Evolutionary conservation across 2,329 filamentous ascomycete species (phyloP).

Genomic region (Mycosphaerella sp.): DNA sequence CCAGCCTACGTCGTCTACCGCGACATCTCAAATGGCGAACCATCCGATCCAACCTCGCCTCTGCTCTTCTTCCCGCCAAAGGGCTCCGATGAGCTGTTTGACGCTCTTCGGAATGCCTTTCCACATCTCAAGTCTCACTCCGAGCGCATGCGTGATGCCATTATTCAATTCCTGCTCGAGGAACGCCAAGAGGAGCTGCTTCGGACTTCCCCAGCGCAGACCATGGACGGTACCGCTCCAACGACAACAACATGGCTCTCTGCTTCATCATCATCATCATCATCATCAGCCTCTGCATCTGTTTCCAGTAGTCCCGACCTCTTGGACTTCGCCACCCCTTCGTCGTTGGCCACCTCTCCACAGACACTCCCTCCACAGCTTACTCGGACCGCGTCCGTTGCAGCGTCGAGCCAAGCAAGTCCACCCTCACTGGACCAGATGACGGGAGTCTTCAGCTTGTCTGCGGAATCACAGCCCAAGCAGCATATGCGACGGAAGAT

Average conservation of each 20-base stretch:
- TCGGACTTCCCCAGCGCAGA: slow-evolving; percentile 20
- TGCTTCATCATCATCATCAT: slow-evolving; percentile 27
- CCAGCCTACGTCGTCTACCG: slow-evolving; percentile 34
- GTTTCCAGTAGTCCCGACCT: slow-evolving; percentile 31
- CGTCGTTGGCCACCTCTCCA: slow-evolving; percentile 26
- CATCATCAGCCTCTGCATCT: slow-evolving; percentile 19
- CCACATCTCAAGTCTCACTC: slow-evolving; percentile 33
- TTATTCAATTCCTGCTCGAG: slow-evolving; percentile 35
- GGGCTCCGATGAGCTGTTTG: slow-evolving; percentile 37
- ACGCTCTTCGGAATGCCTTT: slow-evolving; percentile 33
- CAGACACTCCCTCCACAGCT: slow-evolving; percentile 17
- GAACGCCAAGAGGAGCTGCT: slow-evolving; percentile 30
- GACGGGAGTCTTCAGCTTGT: slow-evolving; percentile 36
- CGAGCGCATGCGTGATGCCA: slow-evolving; percentile 37
- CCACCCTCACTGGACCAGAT: slow-evolving; percentile 33
- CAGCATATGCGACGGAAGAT: slow-evolving; percentile 34
- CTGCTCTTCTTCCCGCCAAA: slow-evolving; percentile 35
- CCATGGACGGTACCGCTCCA: slow-evolving; percentile 20
- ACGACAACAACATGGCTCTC: slow-evolving; percentile 24
- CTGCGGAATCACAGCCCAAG: slow-evolving; percentile 30
- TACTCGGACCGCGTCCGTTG: slow-evolving; percentile 18
- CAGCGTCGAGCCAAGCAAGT: slow-evolving; percentile 18
- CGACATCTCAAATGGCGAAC: slow-evolving; percentile 26
- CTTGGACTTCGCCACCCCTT: slow-evolving; percentile 26
- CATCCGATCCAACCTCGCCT: slow-evolving; percentile 31